A percentile compares a stretch with the other conserved stretches of the same genome.
Evolutionary conservation across 1,284 basidiomycete genomes (phyloP).

Genomic region (Microbotryomycetes sp.): DNA sequence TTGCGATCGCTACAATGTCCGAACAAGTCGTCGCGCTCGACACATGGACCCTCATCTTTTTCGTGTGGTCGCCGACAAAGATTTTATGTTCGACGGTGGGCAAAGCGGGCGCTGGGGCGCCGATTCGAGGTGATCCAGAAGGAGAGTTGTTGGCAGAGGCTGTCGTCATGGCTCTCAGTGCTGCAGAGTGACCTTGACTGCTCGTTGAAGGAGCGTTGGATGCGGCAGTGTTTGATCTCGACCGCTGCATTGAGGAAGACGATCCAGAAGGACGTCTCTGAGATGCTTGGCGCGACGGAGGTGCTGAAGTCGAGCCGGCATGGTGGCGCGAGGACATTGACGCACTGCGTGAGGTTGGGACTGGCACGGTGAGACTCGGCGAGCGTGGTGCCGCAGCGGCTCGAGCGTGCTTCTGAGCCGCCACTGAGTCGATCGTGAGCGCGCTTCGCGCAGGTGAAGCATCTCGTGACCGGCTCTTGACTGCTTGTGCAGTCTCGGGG

Average conservation of each 20-base stretch:
- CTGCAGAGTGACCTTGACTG: background rate
- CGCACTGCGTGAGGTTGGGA: background rate
- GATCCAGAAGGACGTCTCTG: background rate
- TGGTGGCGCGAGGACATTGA: background rate
- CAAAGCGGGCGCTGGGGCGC: background rate
- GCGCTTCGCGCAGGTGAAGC: background rate
- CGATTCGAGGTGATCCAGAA: background rate
- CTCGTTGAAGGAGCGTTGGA: background rate
- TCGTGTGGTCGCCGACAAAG: conserved; percentile 7
- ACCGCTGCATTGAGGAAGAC: background rate
- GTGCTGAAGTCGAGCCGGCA: background rate
- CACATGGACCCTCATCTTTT: conserved; percentile 3
- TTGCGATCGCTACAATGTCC: conserved; percentile 17
- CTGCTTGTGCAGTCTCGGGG: background rate
- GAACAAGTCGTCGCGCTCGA: conserved; percentile 6
- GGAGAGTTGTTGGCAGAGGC: background rate
- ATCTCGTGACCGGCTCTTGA: background rate
- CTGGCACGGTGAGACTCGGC: background rate
- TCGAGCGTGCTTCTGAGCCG: background rate
- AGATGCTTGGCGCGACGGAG: background rate
- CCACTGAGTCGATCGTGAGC: background rate
- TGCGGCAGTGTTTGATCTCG: background rate
- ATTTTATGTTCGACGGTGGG: conserved; percentile 8
- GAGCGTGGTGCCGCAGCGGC: background rate
- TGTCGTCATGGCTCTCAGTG: background rate